phyloP scores from a whole-genome alignment of 2,329 filamentous ascomycete species.

The Leptosphaerulina australis region DNA sequence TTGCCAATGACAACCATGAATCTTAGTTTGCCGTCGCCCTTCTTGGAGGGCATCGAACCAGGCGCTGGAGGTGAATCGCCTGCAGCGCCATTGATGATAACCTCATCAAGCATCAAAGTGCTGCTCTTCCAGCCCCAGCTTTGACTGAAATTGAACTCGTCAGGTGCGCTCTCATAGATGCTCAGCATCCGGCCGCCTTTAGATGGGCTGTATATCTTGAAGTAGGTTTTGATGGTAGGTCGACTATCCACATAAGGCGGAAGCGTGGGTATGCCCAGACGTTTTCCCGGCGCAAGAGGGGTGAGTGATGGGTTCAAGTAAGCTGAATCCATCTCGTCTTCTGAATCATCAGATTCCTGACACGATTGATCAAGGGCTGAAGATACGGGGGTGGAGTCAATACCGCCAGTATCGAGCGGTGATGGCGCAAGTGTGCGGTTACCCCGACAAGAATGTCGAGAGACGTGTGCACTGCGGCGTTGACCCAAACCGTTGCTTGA shows the following conservation, averaged over 20 bases:
- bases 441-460: slow-evolving; percentile 24
- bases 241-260: slow-evolving; percentile 61
- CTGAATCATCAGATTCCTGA: slow-evolving; percentile 35
- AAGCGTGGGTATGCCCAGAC: slow-evolving; percentile 49
- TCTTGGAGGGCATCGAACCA: slow-evolving; percentile 33
- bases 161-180: slow-evolving; percentile 64
- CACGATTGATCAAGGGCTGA: slow-evolving; percentile 24
- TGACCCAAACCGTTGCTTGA: slow-evolving; percentile 25
- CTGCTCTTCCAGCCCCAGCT: slow-evolving; percentile 67
- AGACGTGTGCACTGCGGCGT: slow-evolving; percentile 24
- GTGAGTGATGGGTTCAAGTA: slow-evolving; percentile 39
- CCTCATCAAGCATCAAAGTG: slow-evolving; percentile 62
- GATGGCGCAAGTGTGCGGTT: slow-evolving; percentile 24
- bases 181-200: slow-evolving; percentile 64
- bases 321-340: slow-evolving; percentile 29
- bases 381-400: slow-evolving; percentile 31
- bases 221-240: slow-evolving; percentile 65
- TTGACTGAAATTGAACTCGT: slow-evolving; percentile 65
- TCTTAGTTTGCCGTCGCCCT: slow-evolving; percentile 58
- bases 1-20: slow-evolving; percentile 67
- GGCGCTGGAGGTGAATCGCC: slow-evolving; percentile 18
- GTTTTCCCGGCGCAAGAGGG: slow-evolving; percentile 25
- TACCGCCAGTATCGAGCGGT: slow-evolving; percentile 20
- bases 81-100: slow-evolving; percentile 23
- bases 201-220: slow-evolving; percentile 65